These are phyloP conservation scores for Aphanomyces cochlioides DNA, from an alignment of 352 stramenopile species.

Conservation along the genomic window DNA sequence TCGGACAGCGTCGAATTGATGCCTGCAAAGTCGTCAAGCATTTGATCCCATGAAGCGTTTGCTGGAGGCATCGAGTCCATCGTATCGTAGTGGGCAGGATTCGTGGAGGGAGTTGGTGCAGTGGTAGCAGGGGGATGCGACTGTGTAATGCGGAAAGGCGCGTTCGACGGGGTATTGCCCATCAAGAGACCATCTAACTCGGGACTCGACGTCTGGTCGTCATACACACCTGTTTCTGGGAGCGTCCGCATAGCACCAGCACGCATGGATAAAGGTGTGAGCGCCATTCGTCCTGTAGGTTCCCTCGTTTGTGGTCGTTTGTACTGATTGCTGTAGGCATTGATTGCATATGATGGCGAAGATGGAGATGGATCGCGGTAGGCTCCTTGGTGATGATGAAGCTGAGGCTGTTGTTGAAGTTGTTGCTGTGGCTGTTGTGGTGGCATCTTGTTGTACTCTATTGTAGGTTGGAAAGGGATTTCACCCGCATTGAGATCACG, in stretches of 20 bases:
- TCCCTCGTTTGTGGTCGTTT: conserved; percentile 1
- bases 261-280: conserved; percentile 24
- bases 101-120: neutral
- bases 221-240: neutral
- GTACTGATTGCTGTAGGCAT: neutral
- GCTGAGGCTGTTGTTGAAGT: neutral
- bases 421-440: neutral
- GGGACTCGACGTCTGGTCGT: conserved; percentile 10
- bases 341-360: neutral
- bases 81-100: neutral
- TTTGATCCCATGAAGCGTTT: conserved; percentile 54
- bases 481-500: neutral
- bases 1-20: conserved; percentile 41
- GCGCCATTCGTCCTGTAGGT: conserved; percentile 8
- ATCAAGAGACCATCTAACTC: conserved; percentile 24
- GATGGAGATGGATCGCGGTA: too few relatives aligned
- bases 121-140: conserved; percentile 29
- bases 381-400: neutral
- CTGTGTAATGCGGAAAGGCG: conserved; percentile 28
- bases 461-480: neutral
- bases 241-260: conserved; percentile 1
- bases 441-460: neutral
- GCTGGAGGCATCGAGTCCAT: conserved; percentile 25
- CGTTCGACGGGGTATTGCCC: conserved; percentile 28
- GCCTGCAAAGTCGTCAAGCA: conserved; percentile 70